These are phyloP conservation scores for Sarcocystis neurona DNA, from an alignment of 169 alveolate species.

Conservation along the genomic window DNA sequence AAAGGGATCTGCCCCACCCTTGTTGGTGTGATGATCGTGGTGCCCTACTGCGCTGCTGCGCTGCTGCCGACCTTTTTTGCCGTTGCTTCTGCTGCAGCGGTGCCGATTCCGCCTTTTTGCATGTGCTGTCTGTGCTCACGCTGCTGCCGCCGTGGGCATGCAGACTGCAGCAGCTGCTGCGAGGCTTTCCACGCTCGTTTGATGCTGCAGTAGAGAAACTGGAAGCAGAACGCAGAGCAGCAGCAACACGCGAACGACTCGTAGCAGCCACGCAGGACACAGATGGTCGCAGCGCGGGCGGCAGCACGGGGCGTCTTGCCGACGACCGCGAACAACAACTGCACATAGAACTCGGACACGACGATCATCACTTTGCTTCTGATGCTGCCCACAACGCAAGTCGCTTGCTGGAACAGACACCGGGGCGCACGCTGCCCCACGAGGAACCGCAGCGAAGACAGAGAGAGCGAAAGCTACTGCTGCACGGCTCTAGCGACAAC, in stretches of 20 bases:
- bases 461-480: background rate
- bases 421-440: background rate
- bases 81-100: background rate
- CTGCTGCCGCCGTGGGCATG: background rate
- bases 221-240: background rate
- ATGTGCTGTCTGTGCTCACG: background rate
- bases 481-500: background rate
- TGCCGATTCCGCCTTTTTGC: background rate
- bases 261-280: background rate
- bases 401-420: background rate
- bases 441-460: background rate
- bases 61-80: background rate
- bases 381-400: background rate
- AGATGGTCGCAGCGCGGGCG: background rate
- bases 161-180: constrained; percentile 35
- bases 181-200: constrained; percentile 8
- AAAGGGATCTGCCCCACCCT: background rate
- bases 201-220: background rate
- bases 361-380: background rate
- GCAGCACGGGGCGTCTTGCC: background rate
- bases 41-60: background rate
- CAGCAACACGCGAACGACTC: background rate
- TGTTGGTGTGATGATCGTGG: background rate
- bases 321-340: background rate
- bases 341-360: background rate